These are phyloP conservation scores for Sisymbrium altissimum DNA, from an alignment of 345 rosid genomes.

Conservation along the genomic window DNA sequence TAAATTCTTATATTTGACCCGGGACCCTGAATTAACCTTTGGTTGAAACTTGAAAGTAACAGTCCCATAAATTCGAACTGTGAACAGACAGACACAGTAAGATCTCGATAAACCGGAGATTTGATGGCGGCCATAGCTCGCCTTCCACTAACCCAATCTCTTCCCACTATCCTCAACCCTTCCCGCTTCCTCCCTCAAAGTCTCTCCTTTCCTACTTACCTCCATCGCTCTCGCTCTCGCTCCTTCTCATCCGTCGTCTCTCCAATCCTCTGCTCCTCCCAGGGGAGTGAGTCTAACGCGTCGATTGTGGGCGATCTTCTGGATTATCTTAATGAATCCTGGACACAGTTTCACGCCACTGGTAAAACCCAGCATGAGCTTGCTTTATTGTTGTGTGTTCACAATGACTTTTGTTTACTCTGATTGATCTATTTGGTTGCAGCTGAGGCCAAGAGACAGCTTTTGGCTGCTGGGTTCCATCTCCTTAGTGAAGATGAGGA, in stretches of 20 bases:
- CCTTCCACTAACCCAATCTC: slow-evolving; percentile 43
- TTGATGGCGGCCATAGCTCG: slow-evolving; percentile 48
- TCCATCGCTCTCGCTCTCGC: slow-evolving; percentile 25
- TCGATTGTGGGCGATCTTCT: slow-evolving; percentile 64
- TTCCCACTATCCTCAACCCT: slow-evolving; percentile 28
- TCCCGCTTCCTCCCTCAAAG: slow-evolving; percentile 22
- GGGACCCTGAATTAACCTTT: no score
- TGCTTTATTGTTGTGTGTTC: no score
- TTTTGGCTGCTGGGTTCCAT: slow-evolving; percentile 68
- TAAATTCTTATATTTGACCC: no score
- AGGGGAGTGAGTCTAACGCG: slow-evolving; percentile 18
- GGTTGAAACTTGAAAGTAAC: no score
- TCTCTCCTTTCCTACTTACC: slow-evolving; percentile 24
- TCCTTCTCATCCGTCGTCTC: slow-evolving; percentile 37
- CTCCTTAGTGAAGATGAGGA: slow-evolving; percentile 74
- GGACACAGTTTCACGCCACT: slow-evolving; percentile 95
- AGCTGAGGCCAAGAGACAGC: slow-evolving; percentile 86
- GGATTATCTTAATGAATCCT: slow-evolving; percentile 84
- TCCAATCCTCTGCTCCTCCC: slow-evolving; percentile 34
- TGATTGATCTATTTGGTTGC: slow-evolving; percentile 5
- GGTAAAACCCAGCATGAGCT: no score
- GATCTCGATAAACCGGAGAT: no score
- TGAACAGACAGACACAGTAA: no score
- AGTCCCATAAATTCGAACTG: no score
- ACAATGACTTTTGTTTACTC: background rate